Percentiles rank a stretch among this genome's conserved stretches.
phyloP scores from a whole-genome alignment of 2,329 filamentous ascomycete species.

The Fusarium agapanthi region DNA sequence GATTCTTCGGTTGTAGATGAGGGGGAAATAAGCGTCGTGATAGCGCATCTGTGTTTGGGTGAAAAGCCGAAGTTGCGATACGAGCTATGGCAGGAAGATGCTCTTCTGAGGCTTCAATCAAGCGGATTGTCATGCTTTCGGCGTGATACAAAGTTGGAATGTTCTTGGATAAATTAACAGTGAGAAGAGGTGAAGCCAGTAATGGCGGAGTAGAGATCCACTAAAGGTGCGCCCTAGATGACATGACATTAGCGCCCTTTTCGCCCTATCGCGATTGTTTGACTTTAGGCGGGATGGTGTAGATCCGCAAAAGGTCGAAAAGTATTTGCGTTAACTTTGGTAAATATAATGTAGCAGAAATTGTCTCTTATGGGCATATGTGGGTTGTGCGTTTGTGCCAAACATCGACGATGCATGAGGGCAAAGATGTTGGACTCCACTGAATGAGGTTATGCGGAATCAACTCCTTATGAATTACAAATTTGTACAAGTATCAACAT shows the following conservation, averaged over 20 bases:
- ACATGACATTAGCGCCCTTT: neutral
- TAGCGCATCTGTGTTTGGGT: conserved; percentile 1
- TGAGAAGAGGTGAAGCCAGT: neutral
- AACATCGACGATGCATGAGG: neutral
- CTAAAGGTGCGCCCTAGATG: neutral
- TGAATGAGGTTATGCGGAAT: rapidly evolving
- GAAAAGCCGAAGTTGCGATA: conserved; percentile 8
- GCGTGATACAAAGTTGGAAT: neutral
- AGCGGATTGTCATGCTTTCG: neutral
- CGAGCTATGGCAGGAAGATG: neutral
- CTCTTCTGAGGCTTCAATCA: neutral
- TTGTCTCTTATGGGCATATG: no score
- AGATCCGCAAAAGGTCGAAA: neutral
- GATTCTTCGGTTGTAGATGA: neutral
- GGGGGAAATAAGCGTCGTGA: conserved; percentile 13
- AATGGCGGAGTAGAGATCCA: neutral
- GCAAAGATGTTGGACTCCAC: no score
- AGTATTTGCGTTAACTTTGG: rapidly evolving
- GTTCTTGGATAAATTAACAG: rapidly evolving
- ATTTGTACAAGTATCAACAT: neutral
- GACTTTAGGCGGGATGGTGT: no score
- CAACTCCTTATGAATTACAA: neutral
- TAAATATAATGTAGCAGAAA: no score
- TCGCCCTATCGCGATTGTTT: neutral
- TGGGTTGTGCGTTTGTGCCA: neutral